These are phyloP conservation scores for Ascocoryne sarcoides DNA, from an alignment of 2,329 filamentous ascomycete species.

Conservation along the genomic window DNA sequence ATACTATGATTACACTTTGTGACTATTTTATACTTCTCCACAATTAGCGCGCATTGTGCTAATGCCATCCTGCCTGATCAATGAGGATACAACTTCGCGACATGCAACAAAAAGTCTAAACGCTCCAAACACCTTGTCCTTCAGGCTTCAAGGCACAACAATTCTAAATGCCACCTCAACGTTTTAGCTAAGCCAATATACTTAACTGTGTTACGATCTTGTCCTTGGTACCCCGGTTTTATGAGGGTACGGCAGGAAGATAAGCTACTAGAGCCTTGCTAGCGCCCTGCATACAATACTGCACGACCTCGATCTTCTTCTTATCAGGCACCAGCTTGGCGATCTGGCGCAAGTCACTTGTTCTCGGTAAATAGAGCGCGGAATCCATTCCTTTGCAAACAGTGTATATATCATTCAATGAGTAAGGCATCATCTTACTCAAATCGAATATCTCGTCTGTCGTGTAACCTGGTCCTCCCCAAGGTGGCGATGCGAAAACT, in stretches of 20 bases:
- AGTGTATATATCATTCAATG: constrained; percentile 50
- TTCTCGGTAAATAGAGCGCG: constrained; percentile 78
- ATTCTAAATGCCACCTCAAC: no score
- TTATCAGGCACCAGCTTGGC: constrained; percentile 44
- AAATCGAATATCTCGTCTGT: constrained; percentile 71
- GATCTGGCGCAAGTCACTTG: constrained; percentile 73
- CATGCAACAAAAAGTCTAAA: constrained; percentile 14
- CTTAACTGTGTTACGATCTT: no score
- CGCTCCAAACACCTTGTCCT: neutral
- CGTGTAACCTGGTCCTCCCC: constrained; percentile 62
- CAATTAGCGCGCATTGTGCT: neutral
- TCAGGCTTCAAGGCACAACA: constrained; percentile 14
- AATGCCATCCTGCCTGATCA: constrained; percentile 13
- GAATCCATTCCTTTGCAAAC: constrained; percentile 52
- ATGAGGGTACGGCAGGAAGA: constrained; percentile 33
- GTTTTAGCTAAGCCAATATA: no score
- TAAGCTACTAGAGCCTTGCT: constrained; percentile 74
- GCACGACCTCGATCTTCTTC: constrained; percentile 62
- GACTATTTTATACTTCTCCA: neutral
- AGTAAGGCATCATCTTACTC: constrained; percentile 81
- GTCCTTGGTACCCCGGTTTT: no score
- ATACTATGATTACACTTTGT: neutral
- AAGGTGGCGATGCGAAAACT: constrained; percentile 65
- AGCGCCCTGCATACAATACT: constrained; percentile 85
- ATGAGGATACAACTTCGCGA: constrained; percentile 13